Percentiles rank a stretch among this genome's conserved stretches.
Conservation (phyloP, 345 rosid species). For the Euphorbia pulcherrima region DNA sequence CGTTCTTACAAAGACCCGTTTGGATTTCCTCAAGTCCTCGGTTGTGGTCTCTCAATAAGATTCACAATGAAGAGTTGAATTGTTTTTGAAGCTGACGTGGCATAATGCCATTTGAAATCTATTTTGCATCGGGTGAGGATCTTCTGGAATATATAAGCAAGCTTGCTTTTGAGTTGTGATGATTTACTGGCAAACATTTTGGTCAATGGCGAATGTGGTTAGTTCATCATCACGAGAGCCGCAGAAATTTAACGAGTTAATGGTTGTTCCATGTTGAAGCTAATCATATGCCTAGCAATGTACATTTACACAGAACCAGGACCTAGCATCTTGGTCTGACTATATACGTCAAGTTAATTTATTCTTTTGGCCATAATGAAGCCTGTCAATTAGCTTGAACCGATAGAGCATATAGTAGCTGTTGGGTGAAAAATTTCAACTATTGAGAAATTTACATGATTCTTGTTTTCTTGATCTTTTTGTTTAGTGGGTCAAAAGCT, state of each 20-base stretch:
- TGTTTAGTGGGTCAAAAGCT: too few species aligned
- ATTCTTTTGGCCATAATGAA: too few species aligned
- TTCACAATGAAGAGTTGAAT: not conserved
- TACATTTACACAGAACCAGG: not conserved
- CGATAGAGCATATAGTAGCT: too few species aligned
- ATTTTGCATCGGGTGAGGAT: not conserved
- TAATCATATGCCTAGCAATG: too few species aligned
- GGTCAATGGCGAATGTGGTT: not conserved
- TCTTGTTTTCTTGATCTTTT: too few species aligned
- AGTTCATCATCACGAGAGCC: not conserved
- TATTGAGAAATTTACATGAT: too few species aligned
- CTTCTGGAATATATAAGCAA: not conserved
- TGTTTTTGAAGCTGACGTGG: not conserved
- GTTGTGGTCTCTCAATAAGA: conserved; percentile 48
- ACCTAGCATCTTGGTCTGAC: too few species aligned
- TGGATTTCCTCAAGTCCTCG: conserved; percentile 71
- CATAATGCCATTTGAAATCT: not conserved
- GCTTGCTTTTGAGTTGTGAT: not conserved
- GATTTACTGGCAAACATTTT: not conserved
- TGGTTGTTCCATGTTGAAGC: not conserved
- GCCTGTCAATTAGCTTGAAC: too few species aligned
- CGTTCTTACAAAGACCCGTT: conserved; percentile 65
- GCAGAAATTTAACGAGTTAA: too few species aligned
- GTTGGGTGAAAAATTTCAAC: too few species aligned
- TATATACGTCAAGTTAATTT: too few species aligned